Evolutionary conservation across 1,284 basidiomycete species (phyloP), one percentile per base, ranked within the genome.

Genomic region (Austroboletus niveus): DNA sequence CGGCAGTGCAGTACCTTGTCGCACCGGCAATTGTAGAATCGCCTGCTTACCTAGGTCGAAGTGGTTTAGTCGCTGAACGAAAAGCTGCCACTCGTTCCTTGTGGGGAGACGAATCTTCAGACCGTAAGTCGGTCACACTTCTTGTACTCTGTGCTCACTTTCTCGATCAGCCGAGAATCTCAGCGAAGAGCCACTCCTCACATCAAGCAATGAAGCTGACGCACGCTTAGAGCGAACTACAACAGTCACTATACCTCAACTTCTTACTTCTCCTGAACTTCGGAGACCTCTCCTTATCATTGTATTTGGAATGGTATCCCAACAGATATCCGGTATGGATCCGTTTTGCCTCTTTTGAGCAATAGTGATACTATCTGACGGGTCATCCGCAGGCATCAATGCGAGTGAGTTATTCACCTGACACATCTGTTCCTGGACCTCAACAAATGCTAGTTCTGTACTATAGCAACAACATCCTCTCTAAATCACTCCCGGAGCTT

Each of bases 401-500:
- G 84, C 84, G 47, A 72, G 79, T 74, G 57, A 51, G 58, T 24
- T 32, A n/a, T 40, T 53, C 27, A 11, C 39, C 29, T 32, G 29
- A 44, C 38, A 29, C 22, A 29, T 22, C n/a, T 35, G 8, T 29
- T 15, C 38, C 20, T 36, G n/a, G 31, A 47, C 34, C 40, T 54
- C 72, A 79, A 34, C 71, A 72, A 54, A 75, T 74, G 58, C 72
- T 74, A 72, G 92, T 94, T 29, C 73, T 94, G 46, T 95, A 93
- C 66, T 95, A 94, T 71, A 93, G 90, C 68, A 94, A 92, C 55
- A 82, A 86, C 38, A 93, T 96, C 48, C 78, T 96, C 14, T 81
- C 85, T 9, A 84, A 84, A 47, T 80, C 91, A 3, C 71, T 95
- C 45, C 90, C 92, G 9, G 79, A 86, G 11, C 69, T 85, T 14